A percentile compares a stretch with the other conserved stretches of the same genome.
These are phyloP conservation scores for Aspergillus panamensis DNA, from an alignment of 495 filamentous ascomycete genomes.

Conservation along the genomic window DNA sequence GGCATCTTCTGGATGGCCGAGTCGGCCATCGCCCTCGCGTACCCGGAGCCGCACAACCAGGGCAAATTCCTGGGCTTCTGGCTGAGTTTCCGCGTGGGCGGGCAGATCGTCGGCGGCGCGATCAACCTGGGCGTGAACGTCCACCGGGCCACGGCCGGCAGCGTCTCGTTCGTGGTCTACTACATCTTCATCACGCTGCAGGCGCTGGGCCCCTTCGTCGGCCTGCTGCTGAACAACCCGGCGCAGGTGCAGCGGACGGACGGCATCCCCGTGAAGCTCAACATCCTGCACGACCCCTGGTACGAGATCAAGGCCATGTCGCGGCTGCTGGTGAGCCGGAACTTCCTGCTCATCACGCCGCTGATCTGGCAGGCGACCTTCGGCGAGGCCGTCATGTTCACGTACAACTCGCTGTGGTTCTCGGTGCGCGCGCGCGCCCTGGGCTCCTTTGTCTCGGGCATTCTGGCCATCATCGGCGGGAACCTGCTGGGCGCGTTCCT, in stretches of 20 bases:
- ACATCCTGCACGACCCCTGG: slow-evolving; percentile 44
- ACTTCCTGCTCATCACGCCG: slow-evolving; percentile 55
- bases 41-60: slow-evolving; percentile 61
- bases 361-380: slow-evolving; percentile 61
- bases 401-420: slow-evolving; percentile 59
- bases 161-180: slow-evolving; percentile 59
- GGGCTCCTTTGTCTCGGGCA: slow-evolving; percentile 58
- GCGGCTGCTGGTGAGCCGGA: slow-evolving; percentile 48
- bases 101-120: slow-evolving; percentile 61
- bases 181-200: slow-evolving; percentile 61
- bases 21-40: slow-evolving; percentile 60
- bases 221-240: slow-evolving; percentile 51
- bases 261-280: slow-evolving; percentile 49
- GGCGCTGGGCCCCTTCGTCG: slow-evolving; percentile 52
- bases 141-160: slow-evolving; percentile 48
- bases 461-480: slow-evolving; percentile 54
- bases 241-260: slow-evolving; percentile 54
- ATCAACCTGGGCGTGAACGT: slow-evolving; percentile 61
- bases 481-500: slow-evolving; percentile 56
- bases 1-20: slow-evolving; percentile 69
- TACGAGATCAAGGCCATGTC: slow-evolving; percentile 50
- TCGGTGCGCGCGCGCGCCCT: slow-evolving; percentile 59
- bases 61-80: slow-evolving; percentile 59
- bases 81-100: slow-evolving; percentile 58
- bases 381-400: slow-evolving; percentile 60